A percentile compares a stretch with the other conserved stretches of the same genome.
Conservation (phyloP, 2,329 filamentous ascomycete genomes). For the Colletotrichum agaves region DNA sequence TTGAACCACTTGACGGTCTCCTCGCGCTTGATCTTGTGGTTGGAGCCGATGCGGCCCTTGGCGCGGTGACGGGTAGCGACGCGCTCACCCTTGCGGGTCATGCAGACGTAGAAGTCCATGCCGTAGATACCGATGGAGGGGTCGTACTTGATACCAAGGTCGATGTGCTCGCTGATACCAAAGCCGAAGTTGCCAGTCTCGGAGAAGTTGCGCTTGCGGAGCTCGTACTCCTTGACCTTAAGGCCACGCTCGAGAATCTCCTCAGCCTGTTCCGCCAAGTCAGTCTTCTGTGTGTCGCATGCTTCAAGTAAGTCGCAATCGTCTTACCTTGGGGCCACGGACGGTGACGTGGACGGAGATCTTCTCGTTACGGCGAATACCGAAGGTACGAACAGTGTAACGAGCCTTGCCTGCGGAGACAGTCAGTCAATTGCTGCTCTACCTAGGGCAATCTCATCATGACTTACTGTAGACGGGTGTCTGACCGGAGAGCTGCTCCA, state of each 20-base stretch:
- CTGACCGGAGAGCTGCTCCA: slow-evolving; percentile 99
- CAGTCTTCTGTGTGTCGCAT: neutral
- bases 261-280: slow-evolving; percentile 73
- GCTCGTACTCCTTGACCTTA: slow-evolving; percentile 99
- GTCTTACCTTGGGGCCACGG: slow-evolving; percentile 81
- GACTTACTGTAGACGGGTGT: slow-evolving; percentile 97
- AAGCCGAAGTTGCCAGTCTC: slow-evolving; percentile 99
- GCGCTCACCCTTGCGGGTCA: slow-evolving; percentile 99
- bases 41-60: slow-evolving; percentile 86
- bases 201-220: slow-evolving; percentile 99
- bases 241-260: slow-evolving; percentile 99
- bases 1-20: slow-evolving; percentile 99
- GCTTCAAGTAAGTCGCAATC: neutral
- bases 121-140: slow-evolving; percentile 98
- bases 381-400: slow-evolving; percentile 99
- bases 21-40: slow-evolving; percentile 91
- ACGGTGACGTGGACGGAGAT: slow-evolving; percentile 99
- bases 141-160: slow-evolving; percentile 99
- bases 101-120: slow-evolving; percentile 99
- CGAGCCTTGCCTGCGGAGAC: slow-evolving; percentile 86
- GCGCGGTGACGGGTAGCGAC: slow-evolving; percentile 93
- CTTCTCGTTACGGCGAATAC: slow-evolving; percentile 99
- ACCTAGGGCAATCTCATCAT: neutral
- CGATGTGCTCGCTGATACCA: slow-evolving; percentile 99
- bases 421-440: slow-evolving; percentile 36